phyloP scores from a whole-genome alignment of 495 filamentous ascomycete species.

The Endocarpon pusillum region DNA sequence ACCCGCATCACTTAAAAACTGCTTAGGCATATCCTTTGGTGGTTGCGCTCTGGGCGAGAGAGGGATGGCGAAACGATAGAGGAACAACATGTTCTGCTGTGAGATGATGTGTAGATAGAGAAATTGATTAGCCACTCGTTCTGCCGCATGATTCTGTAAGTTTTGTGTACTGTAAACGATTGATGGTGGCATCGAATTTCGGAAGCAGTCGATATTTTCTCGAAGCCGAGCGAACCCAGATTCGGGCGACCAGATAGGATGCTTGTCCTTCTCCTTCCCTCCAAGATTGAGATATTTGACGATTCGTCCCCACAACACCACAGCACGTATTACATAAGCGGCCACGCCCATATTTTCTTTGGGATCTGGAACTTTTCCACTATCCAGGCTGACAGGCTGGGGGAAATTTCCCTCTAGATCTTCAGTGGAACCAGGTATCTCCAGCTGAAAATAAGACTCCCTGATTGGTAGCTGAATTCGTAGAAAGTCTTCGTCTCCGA shows the following conservation, averaged over 20 bases:
- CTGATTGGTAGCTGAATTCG: slow-evolving; percentile 83
- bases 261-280: slow-evolving; percentile 62
- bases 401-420: slow-evolving; percentile 57
- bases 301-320: slow-evolving; percentile 78
- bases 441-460: slow-evolving; percentile 78
- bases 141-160: slow-evolving; percentile 64
- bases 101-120: slow-evolving; percentile 82
- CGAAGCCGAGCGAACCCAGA: slow-evolving; percentile 59
- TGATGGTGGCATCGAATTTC: slow-evolving; percentile 46
- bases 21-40: slow-evolving; percentile 58
- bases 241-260: slow-evolving; percentile 63
- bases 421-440: slow-evolving; percentile 79
- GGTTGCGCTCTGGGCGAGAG: slow-evolving; percentile 46
- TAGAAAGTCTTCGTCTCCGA: slow-evolving; percentile 73
- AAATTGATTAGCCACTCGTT: slow-evolving; percentile 78
- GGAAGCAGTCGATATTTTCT: slow-evolving; percentile 53
- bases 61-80: slow-evolving; percentile 75
- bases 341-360: slow-evolving; percentile 85
- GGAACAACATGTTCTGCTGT: slow-evolving; percentile 79
- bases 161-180: slow-evolving; percentile 67
- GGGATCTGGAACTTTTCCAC: slow-evolving; percentile 46
- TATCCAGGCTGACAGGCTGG: slow-evolving; percentile 43
- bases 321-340: slow-evolving; percentile 74
- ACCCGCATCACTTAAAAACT: slow-evolving; percentile 61
- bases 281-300: slow-evolving; percentile 84